A percentile compares a stretch with the other conserved stretches of the same genome.
Conservation (phyloP, 106 monocot genomes). For the Dioscorea zingiberensis region DNA sequence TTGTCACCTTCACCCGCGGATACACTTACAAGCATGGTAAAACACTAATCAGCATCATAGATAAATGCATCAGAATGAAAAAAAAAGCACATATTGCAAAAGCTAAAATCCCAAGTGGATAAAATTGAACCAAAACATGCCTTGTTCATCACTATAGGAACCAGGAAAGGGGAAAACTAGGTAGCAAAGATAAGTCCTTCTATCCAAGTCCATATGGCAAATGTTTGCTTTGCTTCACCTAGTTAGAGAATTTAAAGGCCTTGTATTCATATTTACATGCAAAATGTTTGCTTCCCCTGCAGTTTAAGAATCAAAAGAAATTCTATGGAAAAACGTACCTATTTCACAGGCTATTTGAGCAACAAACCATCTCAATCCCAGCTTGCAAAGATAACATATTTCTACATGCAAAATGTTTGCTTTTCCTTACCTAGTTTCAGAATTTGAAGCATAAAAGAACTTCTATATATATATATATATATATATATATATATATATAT, state of each 20-base stretch:
- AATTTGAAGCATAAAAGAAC: background rate
- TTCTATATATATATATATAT: background rate
- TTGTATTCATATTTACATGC: too few relatives aligned
- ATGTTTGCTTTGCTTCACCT: background rate
- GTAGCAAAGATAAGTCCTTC: background rate
- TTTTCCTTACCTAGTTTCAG: background rate
- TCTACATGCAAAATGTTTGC: too few relatives aligned
- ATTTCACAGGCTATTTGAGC: too few relatives aligned
- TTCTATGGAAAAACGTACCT: too few relatives aligned
- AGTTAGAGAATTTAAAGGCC: too few relatives aligned
- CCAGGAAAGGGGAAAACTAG: background rate
- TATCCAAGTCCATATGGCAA: background rate
- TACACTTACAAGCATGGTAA: conserved; percentile 14
- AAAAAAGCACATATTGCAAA: background rate
- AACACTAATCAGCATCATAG: background rate
- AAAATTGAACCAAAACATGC: background rate
- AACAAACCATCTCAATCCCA: too few relatives aligned
- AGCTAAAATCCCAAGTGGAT: background rate
- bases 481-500: too few relatives aligned
- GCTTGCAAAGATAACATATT: too few relatives aligned
- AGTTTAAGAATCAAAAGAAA: too few relatives aligned
- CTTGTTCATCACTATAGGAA: background rate
- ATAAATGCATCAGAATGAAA: background rate
- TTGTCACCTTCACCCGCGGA: conserved; percentile 25
- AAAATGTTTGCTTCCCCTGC: too few relatives aligned